Base-by-base conservation (phyloP, 2,329 filamentous ascomycete genomes). In the Fusarium phyllophilum region DNA sequence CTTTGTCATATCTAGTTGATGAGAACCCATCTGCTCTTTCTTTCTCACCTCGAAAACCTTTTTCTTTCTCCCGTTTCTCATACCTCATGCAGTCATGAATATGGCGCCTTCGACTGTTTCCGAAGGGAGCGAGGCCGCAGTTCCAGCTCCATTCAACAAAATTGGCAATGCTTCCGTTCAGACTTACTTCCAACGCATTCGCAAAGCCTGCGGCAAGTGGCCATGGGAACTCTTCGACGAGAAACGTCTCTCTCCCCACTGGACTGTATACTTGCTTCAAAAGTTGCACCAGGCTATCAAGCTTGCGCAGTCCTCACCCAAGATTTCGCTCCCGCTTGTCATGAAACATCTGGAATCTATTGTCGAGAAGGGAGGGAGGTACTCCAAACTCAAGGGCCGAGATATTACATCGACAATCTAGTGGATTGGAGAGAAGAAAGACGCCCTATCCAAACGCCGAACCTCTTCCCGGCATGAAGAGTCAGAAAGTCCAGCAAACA, bases 1-100 rank as follows among this genome's bases (percentile, higher is more conserved):
- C 3, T 14, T 6, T 20, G 17, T 34, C 6, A 11, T 4, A 10
- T 34, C 12, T 20, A 4, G 5, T 20, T 4, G 3, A 8, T 4
- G 3, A 4, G 3, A 18, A 8, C 4, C 2, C 13, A 26, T 11
- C 12, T 26, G 6, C 1, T 8, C 9, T 36, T 3, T 8, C 9
- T 3, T 6, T 8, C 2, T 14, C 10, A 26, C 15, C 13, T 34
- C 8, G 13, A 20, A 11, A 52, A 34, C 8, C 17, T 26, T 52
- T 20, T 1, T 4, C 31, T 36, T 11, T 36, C 48, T 15, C 3
- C 6, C 2, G 12, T 9, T 51, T 24, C 31, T 51, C 48, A 14
- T 15, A 15, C 5, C 15, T 20, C 4, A 36, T 20, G 18, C 17
- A 8, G n/a, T 15, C n/a, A 20, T 26, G 17, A 36, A 6, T 6